phyloP scores from a whole-genome alignment of 139 green algal species.

The Closterium sp. region DNA sequence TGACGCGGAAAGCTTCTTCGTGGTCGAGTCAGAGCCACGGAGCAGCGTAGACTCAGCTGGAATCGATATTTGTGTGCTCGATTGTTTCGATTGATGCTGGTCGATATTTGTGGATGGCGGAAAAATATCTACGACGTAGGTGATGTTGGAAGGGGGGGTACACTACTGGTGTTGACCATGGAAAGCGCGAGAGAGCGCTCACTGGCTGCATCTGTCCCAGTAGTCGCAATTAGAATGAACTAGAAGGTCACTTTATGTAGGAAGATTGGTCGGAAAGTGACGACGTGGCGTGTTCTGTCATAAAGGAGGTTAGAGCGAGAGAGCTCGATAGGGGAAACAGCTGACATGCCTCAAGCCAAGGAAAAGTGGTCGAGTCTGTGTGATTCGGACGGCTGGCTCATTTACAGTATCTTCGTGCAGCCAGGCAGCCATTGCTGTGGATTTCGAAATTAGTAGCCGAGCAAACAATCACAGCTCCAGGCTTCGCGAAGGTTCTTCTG shows the following conservation, averaged over 20 bases:
- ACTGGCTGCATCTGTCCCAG: background rate
- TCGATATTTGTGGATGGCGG: background rate
- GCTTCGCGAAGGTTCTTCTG: background rate
- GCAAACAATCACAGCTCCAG: background rate
- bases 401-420: background rate
- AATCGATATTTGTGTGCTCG: no score
- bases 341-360: background rate
- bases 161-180: background rate
- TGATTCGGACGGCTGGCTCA: no score
- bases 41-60: no score
- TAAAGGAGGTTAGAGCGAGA: background rate
- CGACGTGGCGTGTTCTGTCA: background rate
- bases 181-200: background rate
- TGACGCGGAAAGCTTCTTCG: no score
- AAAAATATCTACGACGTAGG: background rate
- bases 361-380: background rate
- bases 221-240: background rate
- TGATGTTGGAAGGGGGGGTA: background rate
- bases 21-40: no score
- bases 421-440: background rate
- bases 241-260: background rate
- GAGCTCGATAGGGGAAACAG: background rate
- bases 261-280: background rate
- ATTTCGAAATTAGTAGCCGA: background rate
- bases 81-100: no score